Evolutionary conservation across 805 yeast genomes (phyloP), one percentile per base, ranked within the genome.

Genomic region (Pichia pseudocactophila): DNA sequence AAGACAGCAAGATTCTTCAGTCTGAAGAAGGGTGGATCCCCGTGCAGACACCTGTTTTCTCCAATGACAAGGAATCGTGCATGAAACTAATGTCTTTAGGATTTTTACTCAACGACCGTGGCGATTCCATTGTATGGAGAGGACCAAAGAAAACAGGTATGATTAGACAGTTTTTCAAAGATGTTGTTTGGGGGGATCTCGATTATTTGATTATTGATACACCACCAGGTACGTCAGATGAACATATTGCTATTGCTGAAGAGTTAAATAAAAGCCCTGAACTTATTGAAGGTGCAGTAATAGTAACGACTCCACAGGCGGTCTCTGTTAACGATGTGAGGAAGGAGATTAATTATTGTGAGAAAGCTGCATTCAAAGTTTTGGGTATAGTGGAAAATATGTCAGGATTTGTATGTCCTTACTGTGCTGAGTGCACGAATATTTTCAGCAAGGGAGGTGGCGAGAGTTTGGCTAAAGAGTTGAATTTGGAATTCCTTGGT

Each of bases 151-250:
- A 94, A 58, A 89, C 97, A 0, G 96, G 97, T 12, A 92, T 92
- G 97, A 84, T 92, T 30, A 74, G 89, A 47, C 99, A 92, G 64
- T 90, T 92, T 57, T 68, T 94, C 34, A 75, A 77, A 47, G 97
- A 92, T 58, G 96, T 90, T 2, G 75, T 76, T 25, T 92, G 99
- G 99, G 96, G 87, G 0, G 66, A 73, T 22, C 77, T 86, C 43
- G 78, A 81, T 53, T 90, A 84, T 57, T 63, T 90, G 43, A 64
- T 92, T 27, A 88, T 92, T 6, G 99, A 92, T 59, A 92, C 99
- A 0, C 99, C 99, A 1, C 99, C 99, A 0, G 99, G 99, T 0
- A 92, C 99, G 0, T 83, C 96, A 0, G 99, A 92, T 62, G 99
- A 92, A 59, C 99, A 92, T 59, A 92, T 92, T 31, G 88, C 96